Evolutionary conservation across 352 stramenopile species (phyloP), one percentile per base, ranked within the genome.

Genomic region (Phytopythium mirpurense): DNA sequence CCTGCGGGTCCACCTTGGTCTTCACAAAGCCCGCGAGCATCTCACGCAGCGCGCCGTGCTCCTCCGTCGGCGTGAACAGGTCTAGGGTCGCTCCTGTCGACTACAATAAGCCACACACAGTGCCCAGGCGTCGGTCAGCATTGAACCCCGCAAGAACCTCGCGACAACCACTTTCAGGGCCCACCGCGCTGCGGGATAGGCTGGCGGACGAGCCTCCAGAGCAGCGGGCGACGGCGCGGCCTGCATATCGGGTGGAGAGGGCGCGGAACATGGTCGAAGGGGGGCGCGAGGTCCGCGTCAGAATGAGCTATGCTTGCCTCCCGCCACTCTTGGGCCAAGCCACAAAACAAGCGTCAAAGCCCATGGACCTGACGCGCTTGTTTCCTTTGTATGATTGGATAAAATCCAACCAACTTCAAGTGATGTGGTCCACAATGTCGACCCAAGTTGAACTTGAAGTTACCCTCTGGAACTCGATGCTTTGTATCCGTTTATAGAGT

Each of bases 1-100:
- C 74, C 78, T 99, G 97, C 15, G 96, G 97, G 56, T 99, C 97
- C 18, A 99, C 95, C 68, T 98, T 96, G 34, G 84, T 86, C 72
- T 96, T 93, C 35, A 97, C 90, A 55, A 98, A 98, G 54, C 78
- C 70, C 24, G 81, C 74, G 11, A 98, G 86, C 92, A 98, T 98
- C 35, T 98, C 78, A 10, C 92, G 90, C 48, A 98, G 68, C 10
- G 75, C 78, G n/a, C 72, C 69, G 53, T 96, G 88, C 62, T 96
- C 88, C 57, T 94, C 81, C 4, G 82, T 95, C n/a, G 86, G 88
- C 27, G 79, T 93, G 65, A 93, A 96, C 45, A 96, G 53, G 51
- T 93, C 85, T 32, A 91, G 72, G 16, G 2, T 47, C 24, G 64
- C 53, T 19, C 18, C 65, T 6, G 65, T 63, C 43, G 51, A 48